These are phyloP conservation scores for Cymbidium sinense DNA, from an alignment of 106 monocot species.

Conservation along the genomic window DNA sequence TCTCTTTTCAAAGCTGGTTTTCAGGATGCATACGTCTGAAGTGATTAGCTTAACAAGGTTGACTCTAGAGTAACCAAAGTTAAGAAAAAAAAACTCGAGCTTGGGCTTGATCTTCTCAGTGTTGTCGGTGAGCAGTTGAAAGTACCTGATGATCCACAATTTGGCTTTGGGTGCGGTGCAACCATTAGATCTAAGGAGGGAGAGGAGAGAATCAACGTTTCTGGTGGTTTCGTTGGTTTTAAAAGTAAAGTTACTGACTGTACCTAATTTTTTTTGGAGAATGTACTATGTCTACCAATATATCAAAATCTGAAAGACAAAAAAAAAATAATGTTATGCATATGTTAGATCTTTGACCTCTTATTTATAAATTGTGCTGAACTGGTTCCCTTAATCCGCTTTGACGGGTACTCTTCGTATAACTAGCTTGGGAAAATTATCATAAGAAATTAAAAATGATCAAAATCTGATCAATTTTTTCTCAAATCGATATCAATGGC, in stretches of 20 bases:
- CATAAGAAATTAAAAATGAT: no score
- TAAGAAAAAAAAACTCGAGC: conserved; percentile 21
- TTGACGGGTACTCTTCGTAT: no score
- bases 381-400: no score
- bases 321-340: no score
- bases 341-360: no score
- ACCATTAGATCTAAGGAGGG: conserved; percentile 19
- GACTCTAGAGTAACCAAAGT: conserved; percentile 10
- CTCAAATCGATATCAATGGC: no score
- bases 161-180: conserved; percentile 25
- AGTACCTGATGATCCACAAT: conserved; percentile 20
- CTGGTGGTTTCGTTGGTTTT: background rate
- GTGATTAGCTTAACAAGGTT: conserved; percentile 10
- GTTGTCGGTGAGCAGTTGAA: conserved; percentile 8
- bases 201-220: background rate
- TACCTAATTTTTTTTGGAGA: no score
- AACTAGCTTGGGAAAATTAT: no score
- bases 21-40: background rate
- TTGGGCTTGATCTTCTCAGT: conserved; percentile 31
- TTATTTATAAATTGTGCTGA: no score
- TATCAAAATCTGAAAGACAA: no score
- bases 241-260: background rate
- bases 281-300: no score
- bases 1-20: conserved; percentile 11
- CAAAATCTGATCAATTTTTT: no score